A percentile compares a stretch with the other conserved stretches of the same genome.
Conservation (phyloP, 768 basidiomycete genomes). For the Lentinus brumalis region DNA sequence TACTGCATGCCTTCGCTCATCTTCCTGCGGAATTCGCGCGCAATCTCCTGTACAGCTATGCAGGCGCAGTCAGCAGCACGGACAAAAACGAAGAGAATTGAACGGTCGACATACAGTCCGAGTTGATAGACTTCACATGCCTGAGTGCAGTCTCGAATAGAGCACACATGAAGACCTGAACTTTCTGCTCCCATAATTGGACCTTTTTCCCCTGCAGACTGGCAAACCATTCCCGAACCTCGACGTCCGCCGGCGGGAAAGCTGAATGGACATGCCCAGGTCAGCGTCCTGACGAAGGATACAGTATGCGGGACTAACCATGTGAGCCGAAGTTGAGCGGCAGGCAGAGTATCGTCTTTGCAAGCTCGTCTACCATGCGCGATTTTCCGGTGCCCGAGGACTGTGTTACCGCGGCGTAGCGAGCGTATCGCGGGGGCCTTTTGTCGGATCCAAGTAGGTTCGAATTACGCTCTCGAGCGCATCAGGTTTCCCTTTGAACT, state of each 20-base stretch:
- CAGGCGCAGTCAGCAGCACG: too few relatives aligned
- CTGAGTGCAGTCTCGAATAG: too few relatives aligned
- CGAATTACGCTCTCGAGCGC: background rate
- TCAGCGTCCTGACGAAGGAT: background rate
- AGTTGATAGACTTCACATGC: too few relatives aligned
- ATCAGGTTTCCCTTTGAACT: background rate
- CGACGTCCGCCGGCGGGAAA: background rate
- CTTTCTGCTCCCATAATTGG: too few relatives aligned
- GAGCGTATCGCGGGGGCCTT: background rate
- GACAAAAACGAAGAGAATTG: too few relatives aligned
- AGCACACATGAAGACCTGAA: too few relatives aligned
- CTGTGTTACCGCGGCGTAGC: background rate
- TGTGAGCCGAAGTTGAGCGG: background rate
- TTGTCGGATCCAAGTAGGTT: background rate
- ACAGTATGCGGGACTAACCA: background rate
- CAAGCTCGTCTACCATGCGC: background rate
- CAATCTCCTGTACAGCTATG: too few relatives aligned
- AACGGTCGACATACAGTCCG: too few relatives aligned
- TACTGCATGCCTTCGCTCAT: too few relatives aligned
- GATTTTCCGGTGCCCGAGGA: background rate
- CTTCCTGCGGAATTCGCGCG: too few relatives aligned
- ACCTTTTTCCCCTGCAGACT: too few relatives aligned
- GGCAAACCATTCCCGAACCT: too few relatives aligned
- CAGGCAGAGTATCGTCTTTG: background rate
- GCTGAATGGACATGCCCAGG: background rate